Evolutionary conservation across 2,329 filamentous ascomycete genomes (phyloP).

Genomic region (Phaeosphaeriaceae sp.): DNA sequence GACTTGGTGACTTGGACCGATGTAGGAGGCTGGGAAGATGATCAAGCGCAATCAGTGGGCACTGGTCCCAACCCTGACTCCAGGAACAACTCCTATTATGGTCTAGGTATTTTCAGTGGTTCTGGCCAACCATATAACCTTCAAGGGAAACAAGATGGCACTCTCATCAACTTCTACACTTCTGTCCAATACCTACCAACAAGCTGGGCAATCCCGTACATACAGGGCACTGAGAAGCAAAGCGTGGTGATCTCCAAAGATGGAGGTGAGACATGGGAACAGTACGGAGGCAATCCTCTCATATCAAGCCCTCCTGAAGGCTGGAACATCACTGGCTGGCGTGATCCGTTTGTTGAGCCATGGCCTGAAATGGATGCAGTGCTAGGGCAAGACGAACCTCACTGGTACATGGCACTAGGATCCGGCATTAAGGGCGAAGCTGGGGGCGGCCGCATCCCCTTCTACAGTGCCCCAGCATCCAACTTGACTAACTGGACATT

Average conservation of each 20-base stretch:
- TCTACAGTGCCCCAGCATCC: constrained; percentile 54
- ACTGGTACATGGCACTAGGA: constrained; percentile 55
- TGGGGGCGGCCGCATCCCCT: constrained; percentile 55
- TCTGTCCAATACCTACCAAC: constrained; percentile 55
- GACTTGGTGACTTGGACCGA: constrained; percentile 57
- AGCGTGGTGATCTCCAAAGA: constrained; percentile 54
- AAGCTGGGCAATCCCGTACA: constrained; percentile 54
- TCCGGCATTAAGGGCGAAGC: constrained; percentile 56
- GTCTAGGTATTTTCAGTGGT: constrained; percentile 61
- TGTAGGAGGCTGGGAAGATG: constrained; percentile 55
- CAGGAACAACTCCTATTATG: constrained; percentile 53
- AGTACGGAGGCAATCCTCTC: constrained; percentile 56
- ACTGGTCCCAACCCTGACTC: constrained; percentile 44
- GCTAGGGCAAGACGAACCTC: constrained; percentile 50
- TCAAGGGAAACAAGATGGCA: constrained; percentile 54
- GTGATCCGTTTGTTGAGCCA: constrained; percentile 41
- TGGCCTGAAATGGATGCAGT: constrained; percentile 53
- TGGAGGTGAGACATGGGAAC: constrained; percentile 55
- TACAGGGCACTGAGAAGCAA: constrained; percentile 54
- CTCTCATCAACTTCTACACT: constrained; percentile 57
- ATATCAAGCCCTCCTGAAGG: constrained; percentile 51
- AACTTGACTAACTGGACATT: constrained; percentile 56
- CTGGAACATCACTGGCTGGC: constrained; percentile 54
- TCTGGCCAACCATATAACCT: constrained; percentile 58
- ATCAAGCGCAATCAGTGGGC: constrained; percentile 48